Evolutionary conservation across 163 green algal genomes (phyloP), one percentile per base, ranked within the genome.

Genomic region (Trebouxia gelatinosa): DNA sequence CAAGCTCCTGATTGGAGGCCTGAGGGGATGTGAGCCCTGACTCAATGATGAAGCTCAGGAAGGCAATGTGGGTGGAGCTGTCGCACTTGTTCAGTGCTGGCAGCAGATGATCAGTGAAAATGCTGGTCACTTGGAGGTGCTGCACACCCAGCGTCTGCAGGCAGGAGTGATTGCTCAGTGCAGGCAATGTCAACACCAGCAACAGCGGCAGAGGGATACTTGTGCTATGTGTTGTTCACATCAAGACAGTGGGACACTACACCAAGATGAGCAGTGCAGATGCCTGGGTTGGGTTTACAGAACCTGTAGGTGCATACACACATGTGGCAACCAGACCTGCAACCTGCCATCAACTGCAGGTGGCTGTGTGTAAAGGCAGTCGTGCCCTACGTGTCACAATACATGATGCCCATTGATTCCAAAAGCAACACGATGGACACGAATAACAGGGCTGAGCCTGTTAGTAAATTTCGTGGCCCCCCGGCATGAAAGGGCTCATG

Each of bases 141-240:
- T 64, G 29, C 28, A 76, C 17, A 6, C 68, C 68, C 11, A 76
- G n/a, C 16, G 68, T 29, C 68, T 76, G 43, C 39, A 76, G n/a
- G 5, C 51, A 62, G 43, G 11, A 54, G 43, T 54, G 43, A 23
- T 13, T 23, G 43, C 43, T 9, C 43, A 54, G 43, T 13, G 13
- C 43, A 9, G 13, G 43, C 9, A 54, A 23, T 54, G 43, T 54
- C 43, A 54, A 13, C 43, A 54, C 43, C 43, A 54, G 43, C 43
- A 54, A n/a, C 43, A 54, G 43, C 43, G 13, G 43, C 43, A 54
- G 43, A 54, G 9, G 11, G 13, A 9, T 54, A 54, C 13, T 13
- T 23, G 43, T 13, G n/a, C n/a, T n/a, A n/a, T n/a, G n/a, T n/a
- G n/a, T n/a, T n/a, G n/a, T 54, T 13, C 9, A 23, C 43, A 54